phyloP scores from a whole-genome alignment of 2,329 filamentous ascomycete species.

The Beauveria pseudobassiana region DNA sequence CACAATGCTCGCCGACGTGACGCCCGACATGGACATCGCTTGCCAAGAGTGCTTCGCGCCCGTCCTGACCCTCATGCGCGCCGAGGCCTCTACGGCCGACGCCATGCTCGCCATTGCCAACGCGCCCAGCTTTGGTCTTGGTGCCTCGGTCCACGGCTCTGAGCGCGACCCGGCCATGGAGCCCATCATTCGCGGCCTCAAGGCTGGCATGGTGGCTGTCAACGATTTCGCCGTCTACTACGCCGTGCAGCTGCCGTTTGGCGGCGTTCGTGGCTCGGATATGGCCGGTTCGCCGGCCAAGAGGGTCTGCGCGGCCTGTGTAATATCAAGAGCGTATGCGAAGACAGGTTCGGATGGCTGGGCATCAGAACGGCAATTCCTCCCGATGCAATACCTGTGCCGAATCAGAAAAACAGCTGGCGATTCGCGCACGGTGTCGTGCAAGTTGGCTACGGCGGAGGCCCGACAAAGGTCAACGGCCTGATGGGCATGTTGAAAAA shows the following conservation, averaged over 20 bases:
- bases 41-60: constrained; percentile 90
- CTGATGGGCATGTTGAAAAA: constrained; percentile 36
- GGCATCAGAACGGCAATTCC: constrained; percentile 73
- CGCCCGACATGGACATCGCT: constrained; percentile 75
- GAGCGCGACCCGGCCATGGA: constrained; percentile 52
- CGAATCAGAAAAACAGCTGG: constrained; percentile 56
- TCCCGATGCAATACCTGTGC: constrained; percentile 71
- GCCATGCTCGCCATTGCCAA: constrained; percentile 76
- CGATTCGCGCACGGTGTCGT: constrained; percentile 55
- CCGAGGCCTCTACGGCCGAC: constrained; percentile 47
- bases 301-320: constrained; percentile 81
- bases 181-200: constrained; percentile 58
- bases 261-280: constrained; percentile 81
- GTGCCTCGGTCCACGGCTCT: constrained; percentile 78
- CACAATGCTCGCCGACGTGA: constrained; percentile 87
- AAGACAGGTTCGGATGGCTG: constrained; percentile 58
- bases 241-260: constrained; percentile 89
- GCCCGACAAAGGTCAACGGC: constrained; percentile 30
- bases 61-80: constrained; percentile 77
- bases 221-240: constrained; percentile 96
- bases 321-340: constrained; percentile 80
- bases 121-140: constrained; percentile 75
- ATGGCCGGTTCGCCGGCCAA: constrained; percentile 85
- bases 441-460: constrained; percentile 49
- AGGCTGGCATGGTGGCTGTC: constrained; percentile 84